A percentile compares a stretch with the other conserved stretches of the same genome.
Conservation (phyloP, 441 rosid species). For the Populus tomentosa region DNA sequence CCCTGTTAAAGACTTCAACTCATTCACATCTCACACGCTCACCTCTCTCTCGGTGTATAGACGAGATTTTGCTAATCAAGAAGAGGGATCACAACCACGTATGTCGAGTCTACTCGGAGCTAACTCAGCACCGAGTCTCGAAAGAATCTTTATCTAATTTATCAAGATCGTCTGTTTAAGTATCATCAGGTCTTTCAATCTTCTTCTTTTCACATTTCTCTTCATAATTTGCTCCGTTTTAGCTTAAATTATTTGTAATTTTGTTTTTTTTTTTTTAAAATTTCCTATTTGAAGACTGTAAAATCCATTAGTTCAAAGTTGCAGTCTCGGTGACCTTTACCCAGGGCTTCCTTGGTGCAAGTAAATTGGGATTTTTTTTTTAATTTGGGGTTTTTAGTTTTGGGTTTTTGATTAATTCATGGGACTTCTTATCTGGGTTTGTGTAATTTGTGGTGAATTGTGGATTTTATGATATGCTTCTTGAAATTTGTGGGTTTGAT, state of each 20-base stretch:
- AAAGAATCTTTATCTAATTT: conserved; percentile 18
- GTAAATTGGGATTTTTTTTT: neutral
- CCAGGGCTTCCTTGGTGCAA: conserved; percentile 12
- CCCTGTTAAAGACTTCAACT: neutral
- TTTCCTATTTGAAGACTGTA: neutral
- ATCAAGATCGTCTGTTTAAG: conserved; percentile 1
- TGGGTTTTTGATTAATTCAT: neutral
- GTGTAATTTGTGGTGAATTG: conserved; percentile 1
- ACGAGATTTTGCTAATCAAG: conserved; percentile 14
- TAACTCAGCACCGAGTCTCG: conserved; percentile 15
- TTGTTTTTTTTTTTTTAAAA: too few species aligned
- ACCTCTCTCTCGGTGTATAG: neutral
- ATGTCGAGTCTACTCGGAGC: conserved; percentile 29
- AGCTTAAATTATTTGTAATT: neutral
- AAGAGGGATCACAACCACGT: neutral
- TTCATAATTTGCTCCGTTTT: neutral
- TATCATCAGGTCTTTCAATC: conserved; percentile 13
- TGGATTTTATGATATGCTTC: conserved; percentile 5
- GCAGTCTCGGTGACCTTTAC: conserved; percentile 13
- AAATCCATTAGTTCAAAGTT: neutral
- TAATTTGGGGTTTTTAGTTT: neutral
- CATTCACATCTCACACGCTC: neutral
- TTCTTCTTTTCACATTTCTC: neutral
- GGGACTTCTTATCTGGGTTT: conserved; percentile 14
- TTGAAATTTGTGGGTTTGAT: conserved; percentile 15